These are phyloP conservation scores for Aspergillus floridensis DNA, from an alignment of 2,329 filamentous ascomycete species.

Conservation along the genomic window DNA sequence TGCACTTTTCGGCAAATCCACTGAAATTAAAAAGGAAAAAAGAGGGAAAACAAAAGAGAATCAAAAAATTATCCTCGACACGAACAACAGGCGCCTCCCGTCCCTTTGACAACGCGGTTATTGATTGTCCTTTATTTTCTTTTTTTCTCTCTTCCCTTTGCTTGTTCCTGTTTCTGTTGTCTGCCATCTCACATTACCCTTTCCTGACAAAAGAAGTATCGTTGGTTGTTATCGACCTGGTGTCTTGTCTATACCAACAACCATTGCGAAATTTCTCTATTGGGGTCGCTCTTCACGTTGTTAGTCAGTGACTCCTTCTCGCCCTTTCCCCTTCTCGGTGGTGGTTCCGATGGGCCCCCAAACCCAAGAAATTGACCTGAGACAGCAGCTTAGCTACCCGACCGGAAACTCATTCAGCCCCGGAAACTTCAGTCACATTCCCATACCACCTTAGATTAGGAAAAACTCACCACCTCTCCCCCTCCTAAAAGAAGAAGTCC, in stretches of 20 bases:
- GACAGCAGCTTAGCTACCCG: conserved; percentile 19
- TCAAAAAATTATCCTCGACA: conserved; percentile 21
- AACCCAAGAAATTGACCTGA: conserved; percentile 16
- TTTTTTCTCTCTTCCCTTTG: conserved; percentile 18
- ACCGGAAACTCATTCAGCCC: conserved; percentile 14
- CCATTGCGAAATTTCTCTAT: conserved; percentile 4
- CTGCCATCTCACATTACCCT: neutral
- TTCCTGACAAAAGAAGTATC: neutral
- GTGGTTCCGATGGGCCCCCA: conserved; percentile 12
- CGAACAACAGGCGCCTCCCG: conserved; percentile 8
- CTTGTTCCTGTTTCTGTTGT: conserved; percentile 13
- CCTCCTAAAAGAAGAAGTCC: conserved; percentile 6
- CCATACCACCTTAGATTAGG: conserved; percentile 7
- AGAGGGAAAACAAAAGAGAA: conserved; percentile 14
- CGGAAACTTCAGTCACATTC: conserved; percentile 11
- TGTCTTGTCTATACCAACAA: conserved; percentile 18
- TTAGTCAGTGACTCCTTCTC: conserved; percentile 19
- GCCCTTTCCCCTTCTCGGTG: conserved; percentile 18
- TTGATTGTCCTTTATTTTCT: conserved; percentile 9
- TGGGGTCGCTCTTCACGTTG: neutral
- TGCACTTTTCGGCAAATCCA: too few relatives aligned
- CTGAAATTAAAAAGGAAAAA: conserved; percentile 3
- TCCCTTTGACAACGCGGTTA: conserved; percentile 6
- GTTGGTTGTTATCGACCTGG: conserved; percentile 18
- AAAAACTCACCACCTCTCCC: conserved; percentile 7